Base-by-base conservation (phyloP, 2,329 filamentous ascomycete genomes). In the Aspergillus flavus region DNA sequence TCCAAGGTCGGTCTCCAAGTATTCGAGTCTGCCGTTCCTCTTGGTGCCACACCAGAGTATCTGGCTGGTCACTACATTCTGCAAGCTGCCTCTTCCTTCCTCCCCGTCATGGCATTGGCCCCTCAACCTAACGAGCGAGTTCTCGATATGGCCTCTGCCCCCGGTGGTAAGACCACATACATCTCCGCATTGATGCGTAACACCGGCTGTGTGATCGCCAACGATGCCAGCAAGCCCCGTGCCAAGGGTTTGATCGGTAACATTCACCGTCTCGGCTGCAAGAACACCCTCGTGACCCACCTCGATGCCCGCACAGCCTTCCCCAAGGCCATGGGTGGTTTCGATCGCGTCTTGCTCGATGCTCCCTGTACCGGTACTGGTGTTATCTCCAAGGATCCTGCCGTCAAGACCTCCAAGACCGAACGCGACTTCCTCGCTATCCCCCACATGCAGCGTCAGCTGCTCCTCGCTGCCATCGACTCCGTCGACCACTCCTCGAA, bases 161-260 rank as follows among this genome's bases (percentile, higher is more conserved):
- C 94, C 64, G 94, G 94, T 82, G 94, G 94, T 80, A 98, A 98
- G 81, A 96, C 93, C 11, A 97, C 94, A 7, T 93, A 97, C 79
- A 91, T 97, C 77, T 92, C 94, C n/a, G 94, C 94, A 0, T 82
- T 98, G 75, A 97, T 97, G 93, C 94, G 93, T 81, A 99, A 99
- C 80, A 98, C 94, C 0, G 95, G 95, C 61, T 91, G 91, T 70
- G 90, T 99, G 69, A 93, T 99, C 74, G 94, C 95, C 76, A 99
- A 99, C 84, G 95, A 99, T 87, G 89, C 92, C 71, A 97, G 91
- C 84, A 97, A 97, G 79, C 83, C 89, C 64, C 91, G 95, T 87
- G 87, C 94, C 57, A 98, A 97, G 83, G 95, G 93, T 91, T 84
- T 99, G 59, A 98, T 99, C 69, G 95, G 95, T 82, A 97, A 99